phyloP scores from a whole-genome alignment of 441 rosid species.

The Adansonia madagascariensis region DNA sequence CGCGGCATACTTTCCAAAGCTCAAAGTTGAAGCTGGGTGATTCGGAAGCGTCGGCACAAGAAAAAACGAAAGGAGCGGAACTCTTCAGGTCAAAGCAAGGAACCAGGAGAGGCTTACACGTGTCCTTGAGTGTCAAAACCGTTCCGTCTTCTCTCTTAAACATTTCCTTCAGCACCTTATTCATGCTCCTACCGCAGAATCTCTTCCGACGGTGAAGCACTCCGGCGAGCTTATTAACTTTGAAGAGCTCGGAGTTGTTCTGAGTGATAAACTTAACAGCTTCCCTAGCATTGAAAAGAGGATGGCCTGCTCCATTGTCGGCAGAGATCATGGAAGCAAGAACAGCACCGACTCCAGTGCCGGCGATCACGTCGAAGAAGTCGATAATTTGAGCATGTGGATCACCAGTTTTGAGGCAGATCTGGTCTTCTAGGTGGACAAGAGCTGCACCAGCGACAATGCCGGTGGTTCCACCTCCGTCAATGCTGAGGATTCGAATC shows the following conservation, averaged over 20 bases:
- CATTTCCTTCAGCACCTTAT: conserved; percentile 58
- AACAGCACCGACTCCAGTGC: conserved; percentile 84
- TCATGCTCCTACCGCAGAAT: conserved; percentile 74
- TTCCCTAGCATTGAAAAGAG: conserved; percentile 69
- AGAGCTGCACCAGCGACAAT: conserved; percentile 70
- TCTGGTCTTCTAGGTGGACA: conserved; percentile 85
- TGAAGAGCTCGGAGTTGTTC: conserved; percentile 64
- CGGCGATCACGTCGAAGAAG: conserved; percentile 85
- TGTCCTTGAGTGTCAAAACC: conserved; percentile 73
- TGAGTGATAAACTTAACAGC: conserved; percentile 50
- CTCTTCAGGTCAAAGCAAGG: conserved; percentile 93
- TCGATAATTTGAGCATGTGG: conserved; percentile 71
- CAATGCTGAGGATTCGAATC: conserved; percentile 82
- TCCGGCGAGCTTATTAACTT: conserved; percentile 36
- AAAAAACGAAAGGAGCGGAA: conserved; percentile 94
- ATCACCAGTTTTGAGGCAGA: conserved; percentile 72
- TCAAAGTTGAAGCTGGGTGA: conserved; percentile 88
- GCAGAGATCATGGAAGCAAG: conserved; percentile 77
- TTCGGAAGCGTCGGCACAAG: conserved; percentile 91
- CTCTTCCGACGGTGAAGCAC: conserved; percentile 47
- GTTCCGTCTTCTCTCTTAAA: conserved; percentile 66
- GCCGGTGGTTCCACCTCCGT: conserved; percentile 84
- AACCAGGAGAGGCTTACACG: conserved; percentile 89
- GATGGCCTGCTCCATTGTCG: conserved; percentile 73
- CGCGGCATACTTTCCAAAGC: conserved; percentile 92